Conservation (phyloP, 1,139 yeast genomes). For the Candida freyschussii region DNA sequence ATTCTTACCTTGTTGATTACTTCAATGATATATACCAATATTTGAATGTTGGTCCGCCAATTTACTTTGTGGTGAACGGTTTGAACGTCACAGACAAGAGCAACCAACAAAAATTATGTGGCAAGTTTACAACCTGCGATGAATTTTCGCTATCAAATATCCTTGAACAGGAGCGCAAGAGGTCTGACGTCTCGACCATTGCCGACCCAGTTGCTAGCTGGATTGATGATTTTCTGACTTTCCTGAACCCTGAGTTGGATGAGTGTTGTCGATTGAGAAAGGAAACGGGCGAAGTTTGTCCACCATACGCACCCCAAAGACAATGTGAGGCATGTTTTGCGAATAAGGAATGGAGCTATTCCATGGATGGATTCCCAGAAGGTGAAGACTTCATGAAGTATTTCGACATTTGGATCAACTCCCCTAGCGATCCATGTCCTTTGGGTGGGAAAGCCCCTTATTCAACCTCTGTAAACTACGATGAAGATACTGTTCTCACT, state of each 20-base stretch:
- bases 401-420: slow-evolving; percentile 75
- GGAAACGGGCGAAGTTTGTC: slow-evolving; percentile 48
- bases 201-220: slow-evolving; percentile 84
- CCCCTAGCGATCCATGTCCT: slow-evolving; percentile 90
- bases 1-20: slow-evolving; percentile 74
- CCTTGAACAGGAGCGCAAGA: slow-evolving; percentile 78
- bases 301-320: slow-evolving; percentile 64
- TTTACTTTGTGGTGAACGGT: slow-evolving; percentile 71
- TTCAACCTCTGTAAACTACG: slow-evolving; percentile 50
- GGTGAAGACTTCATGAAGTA: slow-evolving; percentile 68
- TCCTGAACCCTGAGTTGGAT: slow-evolving; percentile 82
- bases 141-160: slow-evolving; percentile 74
- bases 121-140: slow-evolving; percentile 80
- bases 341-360: slow-evolving; percentile 57
- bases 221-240: slow-evolving; percentile 85
- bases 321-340: slow-evolving; percentile 69
- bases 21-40: slow-evolving; percentile 71
- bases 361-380: slow-evolving; percentile 83
- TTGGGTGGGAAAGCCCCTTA: slow-evolving; percentile 96
- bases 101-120: slow-evolving; percentile 75
- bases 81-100: slow-evolving; percentile 55
- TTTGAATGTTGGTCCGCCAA: slow-evolving; percentile 87
- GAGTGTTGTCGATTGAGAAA: slow-evolving; percentile 77
- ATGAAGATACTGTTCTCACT: slow-evolving; percentile 42
- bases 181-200: slow-evolving; percentile 60